A percentile compares a stretch with the other conserved stretches of the same genome.
These are phyloP conservation scores for Linnemannia schmuckeri DNA, from an alignment of 192 early-diverging fungal species.

Conservation along the genomic window DNA sequence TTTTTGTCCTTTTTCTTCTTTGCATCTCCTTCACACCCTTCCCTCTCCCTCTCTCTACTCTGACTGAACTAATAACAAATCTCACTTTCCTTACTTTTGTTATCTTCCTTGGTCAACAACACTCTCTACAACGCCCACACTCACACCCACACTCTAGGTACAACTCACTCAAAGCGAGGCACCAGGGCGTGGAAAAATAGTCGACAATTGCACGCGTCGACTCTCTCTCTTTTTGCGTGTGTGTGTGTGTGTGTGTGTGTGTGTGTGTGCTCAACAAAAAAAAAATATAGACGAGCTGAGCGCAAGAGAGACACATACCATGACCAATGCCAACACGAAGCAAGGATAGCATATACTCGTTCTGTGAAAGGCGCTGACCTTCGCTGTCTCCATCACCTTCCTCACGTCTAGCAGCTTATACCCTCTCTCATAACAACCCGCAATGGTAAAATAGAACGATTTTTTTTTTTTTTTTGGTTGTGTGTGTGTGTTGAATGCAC, in stretches of 20 bases:
- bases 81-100: too few relatives aligned
- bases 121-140: too few relatives aligned
- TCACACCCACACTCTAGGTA: too few relatives aligned
- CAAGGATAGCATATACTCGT: not conserved
- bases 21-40: too few relatives aligned
- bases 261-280: conserved; percentile 7
- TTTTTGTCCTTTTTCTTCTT: too few relatives aligned
- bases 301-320: not conserved
- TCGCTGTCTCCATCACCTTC: not conserved
- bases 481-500: not conserved
- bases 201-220: not conserved
- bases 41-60: too few relatives aligned
- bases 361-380: not conserved
- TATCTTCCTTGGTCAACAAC: too few relatives aligned
- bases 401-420: not conserved
- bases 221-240: not conserved
- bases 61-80: too few relatives aligned
- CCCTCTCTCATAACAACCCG: not conserved
- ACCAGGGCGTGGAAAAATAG: not conserved
- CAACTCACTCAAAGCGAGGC: too few relatives aligned
- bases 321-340: not conserved
- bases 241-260: too few relatives aligned
- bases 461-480: not conserved
- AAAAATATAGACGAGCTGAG: not conserved
- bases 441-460: not conserved